Evolutionary conservation across 176 grass and related monocot species (phyloP).

Genomic region (Phoenix roebelenii): DNA sequence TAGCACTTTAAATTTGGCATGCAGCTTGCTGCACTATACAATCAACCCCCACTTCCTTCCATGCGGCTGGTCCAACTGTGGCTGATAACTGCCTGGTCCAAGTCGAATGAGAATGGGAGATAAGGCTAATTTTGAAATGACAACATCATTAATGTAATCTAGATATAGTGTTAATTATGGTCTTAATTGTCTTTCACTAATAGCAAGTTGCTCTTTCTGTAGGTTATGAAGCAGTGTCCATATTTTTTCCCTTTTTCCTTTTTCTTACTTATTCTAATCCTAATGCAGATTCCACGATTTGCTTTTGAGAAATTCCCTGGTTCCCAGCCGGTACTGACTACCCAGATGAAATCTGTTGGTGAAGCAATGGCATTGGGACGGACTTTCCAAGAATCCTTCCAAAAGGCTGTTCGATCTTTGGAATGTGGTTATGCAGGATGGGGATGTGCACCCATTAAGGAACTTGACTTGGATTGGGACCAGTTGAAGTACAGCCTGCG

Average conservation of each 20-base stretch:
- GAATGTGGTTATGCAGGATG: constrained; percentile 89
- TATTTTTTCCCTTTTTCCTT: not conserved
- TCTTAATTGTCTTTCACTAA: not conserved
- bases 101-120: too few relatives aligned
- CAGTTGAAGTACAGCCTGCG: constrained; percentile 84
- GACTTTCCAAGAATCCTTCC: constrained; percentile 95
- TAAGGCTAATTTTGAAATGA: too few relatives aligned
- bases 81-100: too few relatives aligned
- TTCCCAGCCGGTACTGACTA: constrained; percentile 80
- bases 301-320: constrained; percentile 99
- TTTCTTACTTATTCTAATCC: constrained; percentile 22
- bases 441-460: constrained; percentile 83
- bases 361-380: constrained; percentile 91
- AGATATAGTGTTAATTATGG: too few relatives aligned
- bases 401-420: constrained; percentile 90
- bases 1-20: too few relatives aligned
- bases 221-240: not conserved
- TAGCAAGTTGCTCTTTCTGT: not conserved
- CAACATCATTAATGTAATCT: too few relatives aligned
- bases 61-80: too few relatives aligned
- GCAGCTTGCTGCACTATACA: too few relatives aligned
- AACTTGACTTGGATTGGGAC: constrained; percentile 97
- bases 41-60: too few relatives aligned
- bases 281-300: constrained; percentile 90
- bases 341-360: constrained; percentile 99